Evolutionary conservation across 1,139 yeast species (phyloP).

Genomic region (Kurtzmaniella quercitrusa): DNA sequence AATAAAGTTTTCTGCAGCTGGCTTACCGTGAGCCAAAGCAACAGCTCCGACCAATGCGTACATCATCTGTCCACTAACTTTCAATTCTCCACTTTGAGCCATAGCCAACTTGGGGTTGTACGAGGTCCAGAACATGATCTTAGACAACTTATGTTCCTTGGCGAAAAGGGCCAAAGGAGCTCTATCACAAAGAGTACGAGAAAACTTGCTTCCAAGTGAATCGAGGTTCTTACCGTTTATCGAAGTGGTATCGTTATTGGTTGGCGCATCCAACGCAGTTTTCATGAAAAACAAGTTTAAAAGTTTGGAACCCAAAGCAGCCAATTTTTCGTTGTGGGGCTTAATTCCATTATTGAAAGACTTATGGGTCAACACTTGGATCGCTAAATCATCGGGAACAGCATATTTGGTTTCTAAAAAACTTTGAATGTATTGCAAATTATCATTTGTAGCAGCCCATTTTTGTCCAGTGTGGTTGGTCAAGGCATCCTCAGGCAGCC

Average conservation of each 20-base stretch:
- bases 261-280: constrained; percentile 37
- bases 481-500: constrained; percentile 66
- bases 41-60: constrained; percentile 82
- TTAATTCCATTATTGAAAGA: constrained; percentile 88
- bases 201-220: constrained; percentile 52
- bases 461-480: constrained; percentile 54
- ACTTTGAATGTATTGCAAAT: constrained; percentile 43
- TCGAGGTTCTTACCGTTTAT: constrained; percentile 62
- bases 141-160: constrained; percentile 42
- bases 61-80: constrained; percentile 64
- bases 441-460: constrained; percentile 53
- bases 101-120: constrained; percentile 52
- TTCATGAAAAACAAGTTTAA: constrained; percentile 58
- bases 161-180: constrained; percentile 52
- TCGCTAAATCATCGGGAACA: constrained; percentile 51
- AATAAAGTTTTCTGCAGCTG: constrained; percentile 53
- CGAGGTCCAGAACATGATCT: constrained; percentile 70
- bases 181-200: constrained; percentile 50
- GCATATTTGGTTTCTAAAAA: constrained; percentile 40
- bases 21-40: constrained; percentile 62
- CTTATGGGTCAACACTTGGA: constrained; percentile 87
- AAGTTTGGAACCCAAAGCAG: constrained; percentile 73
- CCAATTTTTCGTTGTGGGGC: constrained; percentile 83
- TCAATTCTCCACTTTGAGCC: constrained; percentile 49
- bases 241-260: constrained; percentile 27